Evolutionary conservation across 345 rosid genomes (phyloP), one percentile per base, ranked within the genome.

Genomic region (Citrus trifoliata): DNA sequence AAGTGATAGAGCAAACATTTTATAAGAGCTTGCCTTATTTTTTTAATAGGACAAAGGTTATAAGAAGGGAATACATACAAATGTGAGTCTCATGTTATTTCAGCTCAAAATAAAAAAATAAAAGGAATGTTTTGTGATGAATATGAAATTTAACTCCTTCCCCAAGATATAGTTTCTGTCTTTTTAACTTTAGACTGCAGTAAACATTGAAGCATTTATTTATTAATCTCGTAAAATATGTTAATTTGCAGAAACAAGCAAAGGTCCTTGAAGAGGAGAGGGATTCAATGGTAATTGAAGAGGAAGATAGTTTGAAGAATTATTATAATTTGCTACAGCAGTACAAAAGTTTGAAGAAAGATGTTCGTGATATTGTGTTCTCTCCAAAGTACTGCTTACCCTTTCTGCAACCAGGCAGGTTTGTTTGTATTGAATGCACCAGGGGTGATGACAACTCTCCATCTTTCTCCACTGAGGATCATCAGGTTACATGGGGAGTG

Each of bases 341-440:
- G 73, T 85, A 88, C 73, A 90, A 82, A 88, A 87, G 85, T 80
- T 85, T 93, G 88, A 93, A 91, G 90, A 88, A 88, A 83, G 99
- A 94, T 79, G 84, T 84, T 65, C 87, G 91, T 75, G 92, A 93
- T 64, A 90, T 96, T 82, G 91, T 90, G 73, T 83, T 90, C 75
- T 85, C 97, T 74, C 97, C 99, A 28, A 94, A 86, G 84, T 81
- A 96, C 82, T 90, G 97, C 81, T 87, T 96, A 86, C 97, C 97
- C 53, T 94, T 85, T 85, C 61, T 96, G 86, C 92, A 91, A 83
- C 88, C 94, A 32, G 93, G 97, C 78, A 91, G 99, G 85, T 88
- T 92, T 70, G 86, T 94, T 27, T 88, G 88, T 76, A 82, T 96
- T 4, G 84, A 85, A 24, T 93, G 91, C 85, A 73, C 85, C 30